A percentile compares a stretch with the other conserved stretches of the same genome.
Evolutionary conservation across 352 stramenopile genomes (phyloP).

Genomic region (Phytopythium montanum): DNA sequence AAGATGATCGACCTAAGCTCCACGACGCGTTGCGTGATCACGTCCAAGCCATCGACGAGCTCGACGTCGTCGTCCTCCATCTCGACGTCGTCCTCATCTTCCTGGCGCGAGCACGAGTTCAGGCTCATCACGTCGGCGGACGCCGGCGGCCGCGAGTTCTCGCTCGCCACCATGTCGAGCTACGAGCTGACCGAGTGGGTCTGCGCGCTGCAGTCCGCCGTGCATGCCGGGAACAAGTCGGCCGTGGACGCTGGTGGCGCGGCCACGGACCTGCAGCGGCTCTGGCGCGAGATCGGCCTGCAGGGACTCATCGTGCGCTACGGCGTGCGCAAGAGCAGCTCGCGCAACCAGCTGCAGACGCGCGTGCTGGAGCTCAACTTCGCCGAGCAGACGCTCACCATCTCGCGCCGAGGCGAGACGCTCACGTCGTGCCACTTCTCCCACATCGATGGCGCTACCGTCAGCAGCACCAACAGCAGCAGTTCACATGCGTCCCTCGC

Average conservation of each 20-base stretch:
- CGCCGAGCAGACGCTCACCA: slow-evolving; percentile 79
- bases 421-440: slow-evolving; percentile 76
- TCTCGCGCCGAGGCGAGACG: slow-evolving; percentile 72
- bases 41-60: slow-evolving; percentile 26
- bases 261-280: slow-evolving; percentile 52
- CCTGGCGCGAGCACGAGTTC: slow-evolving; percentile 68
- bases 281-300: slow-evolving; percentile 80
- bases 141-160: slow-evolving; percentile 58
- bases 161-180: slow-evolving; percentile 54
- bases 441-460: slow-evolving; percentile 46
- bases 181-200: slow-evolving; percentile 86
- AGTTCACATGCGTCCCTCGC: slow-evolving; percentile 1
- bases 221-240: slow-evolving; percentile 74
- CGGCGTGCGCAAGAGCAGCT: slow-evolving; percentile 77
- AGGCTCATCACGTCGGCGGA: slow-evolving; percentile 75
- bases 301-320: slow-evolving; percentile 82
- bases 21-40: slow-evolving; percentile 65
- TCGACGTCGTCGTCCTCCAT: background rate
- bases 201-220: slow-evolving; percentile 73
- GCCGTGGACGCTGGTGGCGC: slow-evolving; percentile 53
- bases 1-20: slow-evolving; percentile 79
- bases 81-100: slow-evolving; percentile 1
- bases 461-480: slow-evolving; percentile 33
- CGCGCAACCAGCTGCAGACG: slow-evolving; percentile 76
- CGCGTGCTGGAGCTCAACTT: slow-evolving; percentile 86